Base-by-base conservation (phyloP, 176 grass and related monocot species). In the Tillandsia leiboldiana region DNA sequence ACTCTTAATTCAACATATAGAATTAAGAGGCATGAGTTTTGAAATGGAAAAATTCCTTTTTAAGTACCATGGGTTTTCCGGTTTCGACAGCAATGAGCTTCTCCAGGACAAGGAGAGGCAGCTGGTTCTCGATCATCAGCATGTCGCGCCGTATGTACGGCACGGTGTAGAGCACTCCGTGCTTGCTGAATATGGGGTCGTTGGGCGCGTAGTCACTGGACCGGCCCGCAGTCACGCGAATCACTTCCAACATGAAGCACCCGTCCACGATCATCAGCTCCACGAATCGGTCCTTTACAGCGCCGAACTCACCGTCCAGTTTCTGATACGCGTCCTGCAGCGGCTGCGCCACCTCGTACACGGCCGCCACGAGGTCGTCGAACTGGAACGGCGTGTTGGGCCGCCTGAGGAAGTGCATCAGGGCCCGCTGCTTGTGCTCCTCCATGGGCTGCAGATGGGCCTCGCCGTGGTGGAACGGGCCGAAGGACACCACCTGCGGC, bases 121-220 rank as follows among this genome's bases (percentile, higher is more conserved):
- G 50, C 70, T 96, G 91, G 65, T 96, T 96, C 80, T 96, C 87
- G 18, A 96, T 72, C 91, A 96, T 85, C 18, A 96, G 84, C 84
- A 87, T 88, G 65, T 96, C 91, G 0, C 91, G 79, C 28, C 70
- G 76, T 11, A 90, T 85, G 80, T 85, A 96, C 0, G 91, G 87
- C 63, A 90, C 71, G 64, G 73, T 81, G 74, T 90, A 90, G 9
- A 96, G 84, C 48, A 88, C 75, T 0, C 91, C 84, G 1, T 96
- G 91, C 8, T 15, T 72, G 54, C 91, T 96, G 20, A 96, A 96
- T 61, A 96, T 82, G 3, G 91, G 91, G 48, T 96, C 91, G 29
- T 96, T 90, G 53, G 11, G 10, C 3, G 87, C 87, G 28, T 96
- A 96, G 64, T 87, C 91, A 0, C 14, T 66, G 14, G 3, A 50